Percentiles rank a stretch among this genome's conserved stretches.
Conservation (phyloP, 495 filamentous ascomycete species). For the Hypoxylon fuscum region DNA sequence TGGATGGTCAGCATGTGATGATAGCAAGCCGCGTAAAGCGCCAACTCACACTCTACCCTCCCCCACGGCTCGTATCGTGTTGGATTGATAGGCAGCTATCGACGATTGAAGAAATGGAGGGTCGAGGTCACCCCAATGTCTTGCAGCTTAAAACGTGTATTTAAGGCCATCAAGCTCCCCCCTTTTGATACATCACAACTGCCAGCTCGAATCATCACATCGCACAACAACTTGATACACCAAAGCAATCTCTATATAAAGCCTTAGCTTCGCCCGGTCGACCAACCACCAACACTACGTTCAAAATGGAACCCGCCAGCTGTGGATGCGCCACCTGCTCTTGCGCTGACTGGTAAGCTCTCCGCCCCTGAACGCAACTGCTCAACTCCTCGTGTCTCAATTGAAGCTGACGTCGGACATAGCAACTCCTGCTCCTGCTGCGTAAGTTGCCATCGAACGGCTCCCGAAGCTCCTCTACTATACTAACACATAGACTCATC, state of each 20-base stretch:
- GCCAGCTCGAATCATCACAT: constrained; percentile 21
- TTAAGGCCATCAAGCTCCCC: constrained; percentile 44
- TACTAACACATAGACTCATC: constrained; percentile 20
- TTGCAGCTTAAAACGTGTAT: constrained; percentile 29
- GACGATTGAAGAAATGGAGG: constrained; percentile 17
- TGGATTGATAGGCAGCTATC: constrained; percentile 8
- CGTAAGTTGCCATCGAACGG: constrained; percentile 32
- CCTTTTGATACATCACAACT: constrained; percentile 29
- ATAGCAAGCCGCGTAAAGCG: constrained; percentile 35
- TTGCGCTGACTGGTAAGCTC: constrained; percentile 41
- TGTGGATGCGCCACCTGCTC: constrained; percentile 44
- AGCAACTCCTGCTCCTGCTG: constrained; percentile 45
- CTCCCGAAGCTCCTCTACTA: background rate
- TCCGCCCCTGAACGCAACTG: background rate
- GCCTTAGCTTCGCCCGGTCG: constrained; percentile 18
- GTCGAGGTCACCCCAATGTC: constrained; percentile 23
- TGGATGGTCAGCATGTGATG: constrained; percentile 37
- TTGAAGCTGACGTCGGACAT: constrained; percentile 17
- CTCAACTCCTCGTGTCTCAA: background rate
- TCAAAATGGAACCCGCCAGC: constrained; percentile 39
- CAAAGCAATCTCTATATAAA: constrained; percentile 23
- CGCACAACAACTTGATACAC: constrained; percentile 13
- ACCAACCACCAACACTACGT: constrained; percentile 9
- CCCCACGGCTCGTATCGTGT: constrained; percentile 19
- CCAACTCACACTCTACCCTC: constrained; percentile 15